phyloP scores from a whole-genome alignment of 1,139 yeast species.

The Sugiyamaella japonica region DNA sequence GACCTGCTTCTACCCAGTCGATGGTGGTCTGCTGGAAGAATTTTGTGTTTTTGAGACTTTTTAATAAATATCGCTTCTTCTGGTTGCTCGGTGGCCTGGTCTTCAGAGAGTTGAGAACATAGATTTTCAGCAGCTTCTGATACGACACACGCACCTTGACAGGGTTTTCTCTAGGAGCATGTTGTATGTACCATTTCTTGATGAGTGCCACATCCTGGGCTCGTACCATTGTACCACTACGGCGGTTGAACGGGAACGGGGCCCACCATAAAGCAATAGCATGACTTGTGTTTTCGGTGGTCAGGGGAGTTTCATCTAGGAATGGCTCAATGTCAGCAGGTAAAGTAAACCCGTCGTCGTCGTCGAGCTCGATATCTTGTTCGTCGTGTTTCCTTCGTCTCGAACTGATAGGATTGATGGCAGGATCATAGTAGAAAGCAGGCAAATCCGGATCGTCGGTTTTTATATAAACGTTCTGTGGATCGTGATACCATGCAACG shows the following conservation, averaged over 20 bases:
- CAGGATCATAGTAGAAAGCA: constrained; percentile 56
- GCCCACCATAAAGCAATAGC: constrained; percentile 75
- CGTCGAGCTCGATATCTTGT: constrained; percentile 40
- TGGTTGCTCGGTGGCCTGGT: constrained; percentile 45
- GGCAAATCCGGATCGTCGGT: constrained; percentile 54
- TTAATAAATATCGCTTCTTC: constrained; percentile 60
- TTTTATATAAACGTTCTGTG: constrained; percentile 51
- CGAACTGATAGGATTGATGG: constrained; percentile 58
- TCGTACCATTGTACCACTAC: constrained; percentile 69
- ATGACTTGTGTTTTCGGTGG: constrained; percentile 52
- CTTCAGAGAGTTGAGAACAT: constrained; percentile 67
- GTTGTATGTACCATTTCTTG: constrained; percentile 79
- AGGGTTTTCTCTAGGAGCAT: constrained; percentile 59
- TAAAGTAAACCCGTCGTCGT: constrained; percentile 33
- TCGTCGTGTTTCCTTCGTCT: constrained; percentile 37
- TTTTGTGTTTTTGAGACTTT: constrained; percentile 71
- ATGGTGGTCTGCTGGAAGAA: constrained; percentile 88
- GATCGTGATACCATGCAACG: constrained; percentile 61
- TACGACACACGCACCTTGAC: constrained; percentile 81
- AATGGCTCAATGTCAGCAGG: constrained; percentile 52
- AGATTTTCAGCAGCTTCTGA: constrained; percentile 76
- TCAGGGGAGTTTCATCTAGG: constrained; percentile 46
- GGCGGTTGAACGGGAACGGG: constrained; percentile 78
- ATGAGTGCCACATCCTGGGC: constrained; percentile 89
- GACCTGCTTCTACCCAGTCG: constrained; percentile 98